Percentiles rank a stretch among this genome's conserved stretches.
Conservation (phyloP, 176 grass and related monocot genomes). For the bread wheat (Triticum aestivum) region DNA sequence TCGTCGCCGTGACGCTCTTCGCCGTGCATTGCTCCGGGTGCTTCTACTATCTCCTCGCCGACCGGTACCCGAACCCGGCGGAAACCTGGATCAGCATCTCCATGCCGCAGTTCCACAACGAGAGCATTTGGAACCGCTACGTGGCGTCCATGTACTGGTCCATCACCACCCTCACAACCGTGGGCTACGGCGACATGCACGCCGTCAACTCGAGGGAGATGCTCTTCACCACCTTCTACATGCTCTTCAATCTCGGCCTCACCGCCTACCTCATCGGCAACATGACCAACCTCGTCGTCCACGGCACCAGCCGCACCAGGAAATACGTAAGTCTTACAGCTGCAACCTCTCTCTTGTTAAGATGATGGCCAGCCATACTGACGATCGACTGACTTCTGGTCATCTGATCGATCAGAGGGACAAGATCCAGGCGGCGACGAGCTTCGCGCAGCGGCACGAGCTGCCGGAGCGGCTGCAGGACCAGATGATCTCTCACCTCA, state of each 20-base stretch:
- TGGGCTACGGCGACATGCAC: slow-evolving; percentile 89
- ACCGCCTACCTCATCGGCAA: slow-evolving; percentile 97
- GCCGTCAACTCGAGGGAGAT: slow-evolving; percentile 82
- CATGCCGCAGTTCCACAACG: slow-evolving; percentile 64
- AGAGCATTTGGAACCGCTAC: slow-evolving; percentile 51
- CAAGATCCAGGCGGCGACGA: slow-evolving; percentile 60
- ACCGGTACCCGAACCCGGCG: slow-evolving; percentile 47
- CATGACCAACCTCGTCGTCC: slow-evolving; percentile 96
- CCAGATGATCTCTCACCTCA: slow-evolving; percentile 83
- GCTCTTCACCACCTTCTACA: slow-evolving; percentile 75
- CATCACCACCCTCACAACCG: slow-evolving; percentile 80
- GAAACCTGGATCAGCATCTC: slow-evolving; percentile 63
- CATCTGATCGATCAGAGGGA: slow-evolving; percentile 50
- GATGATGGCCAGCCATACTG: background rate
- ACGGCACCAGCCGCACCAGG: slow-evolving; percentile 75
- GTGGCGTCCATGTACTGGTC: slow-evolving; percentile 85
- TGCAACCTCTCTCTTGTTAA: background rate
- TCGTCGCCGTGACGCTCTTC: slow-evolving; percentile 76
- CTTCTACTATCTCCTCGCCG: slow-evolving; percentile 87
- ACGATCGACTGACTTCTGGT: background rate
- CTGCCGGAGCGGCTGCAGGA: slow-evolving; percentile 64
- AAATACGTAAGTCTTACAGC: slow-evolving; percentile 41
- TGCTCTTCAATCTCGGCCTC: slow-evolving; percentile 92
- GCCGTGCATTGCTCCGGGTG: slow-evolving; percentile 77
- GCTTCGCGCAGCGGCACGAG: slow-evolving; percentile 67